Conservation (phyloP, 176 grass and related monocot genomes). For the Oryza brachyantha region DNA sequence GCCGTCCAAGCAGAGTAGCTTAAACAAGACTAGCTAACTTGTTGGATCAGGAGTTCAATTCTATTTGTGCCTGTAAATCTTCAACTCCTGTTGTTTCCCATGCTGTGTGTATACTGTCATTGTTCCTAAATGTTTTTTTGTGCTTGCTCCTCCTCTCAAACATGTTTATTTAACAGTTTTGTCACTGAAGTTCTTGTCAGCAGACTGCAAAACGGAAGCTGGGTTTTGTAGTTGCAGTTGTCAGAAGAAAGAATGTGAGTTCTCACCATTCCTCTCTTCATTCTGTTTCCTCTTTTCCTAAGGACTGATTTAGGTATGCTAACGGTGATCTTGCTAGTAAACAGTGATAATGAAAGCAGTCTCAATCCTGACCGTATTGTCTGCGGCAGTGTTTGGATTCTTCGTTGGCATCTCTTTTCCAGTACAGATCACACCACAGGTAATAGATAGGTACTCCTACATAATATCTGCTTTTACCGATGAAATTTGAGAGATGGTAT, state of each 20-base stretch:
- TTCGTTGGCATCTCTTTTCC: conserved; percentile 4
- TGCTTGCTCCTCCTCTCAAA: background rate
- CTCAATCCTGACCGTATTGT: background rate
- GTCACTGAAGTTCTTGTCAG: background rate
- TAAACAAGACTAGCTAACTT: too few relatives aligned
- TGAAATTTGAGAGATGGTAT: background rate
- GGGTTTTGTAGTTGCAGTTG: background rate
- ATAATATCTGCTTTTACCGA: background rate
- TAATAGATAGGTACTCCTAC: background rate
- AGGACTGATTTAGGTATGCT: background rate
- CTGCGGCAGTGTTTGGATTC: background rate
- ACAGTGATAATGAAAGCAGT: background rate
- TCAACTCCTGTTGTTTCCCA: background rate
- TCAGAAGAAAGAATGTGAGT: background rate
- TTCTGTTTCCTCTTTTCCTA: background rate
- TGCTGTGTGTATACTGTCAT: background rate
- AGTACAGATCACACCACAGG: background rate
- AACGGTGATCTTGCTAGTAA: background rate
- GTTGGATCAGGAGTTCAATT: background rate
- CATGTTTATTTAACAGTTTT: background rate
- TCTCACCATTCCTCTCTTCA: background rate
- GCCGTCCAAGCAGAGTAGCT: background rate
- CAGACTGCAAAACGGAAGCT: background rate
- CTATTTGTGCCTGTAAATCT: background rate
- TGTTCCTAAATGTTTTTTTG: background rate